phyloP scores from a whole-genome alignment of 441 rosid genomes.

The Melianthus villosus region DNA sequence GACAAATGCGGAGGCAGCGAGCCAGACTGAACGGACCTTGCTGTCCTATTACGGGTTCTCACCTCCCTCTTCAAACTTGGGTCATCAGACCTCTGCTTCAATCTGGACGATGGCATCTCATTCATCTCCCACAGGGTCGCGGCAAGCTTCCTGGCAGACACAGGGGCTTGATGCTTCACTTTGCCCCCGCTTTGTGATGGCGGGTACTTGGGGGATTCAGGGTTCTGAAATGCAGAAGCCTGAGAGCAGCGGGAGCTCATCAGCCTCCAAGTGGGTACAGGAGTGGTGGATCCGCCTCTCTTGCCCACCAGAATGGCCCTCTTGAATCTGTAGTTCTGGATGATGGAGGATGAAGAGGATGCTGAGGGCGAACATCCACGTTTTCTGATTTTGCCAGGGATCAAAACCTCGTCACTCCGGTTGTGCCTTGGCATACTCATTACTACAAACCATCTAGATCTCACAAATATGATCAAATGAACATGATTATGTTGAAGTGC shows the following conservation, averaged over 20 bases:
- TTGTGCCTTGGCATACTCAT: constrained; percentile 50
- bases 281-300: constrained; percentile 80
- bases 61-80: constrained; percentile 27
- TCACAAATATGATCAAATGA: constrained; percentile 8
- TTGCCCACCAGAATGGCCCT: constrained; percentile 72
- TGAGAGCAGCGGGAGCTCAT: constrained; percentile 52
- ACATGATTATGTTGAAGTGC: too few relatives aligned
- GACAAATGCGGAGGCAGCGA: constrained; percentile 83
- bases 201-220: constrained; percentile 38
- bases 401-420: constrained; percentile 33
- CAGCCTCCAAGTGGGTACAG: constrained; percentile 80
- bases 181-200: constrained; percentile 27
- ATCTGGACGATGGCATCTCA: constrained; percentile 69
- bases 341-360: constrained; percentile 70
- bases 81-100: constrained; percentile 23
- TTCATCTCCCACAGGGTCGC: constrained; percentile 98
- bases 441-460: constrained; percentile 16
- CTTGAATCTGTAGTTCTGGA: constrained; percentile 65
- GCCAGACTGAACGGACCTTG: constrained; percentile 56
- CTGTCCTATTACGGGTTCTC: constrained; percentile 27
- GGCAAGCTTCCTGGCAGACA: constrained; percentile 89
- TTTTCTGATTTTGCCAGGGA: constrained; percentile 74
- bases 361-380: constrained; percentile 85
- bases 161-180: constrained; percentile 37
- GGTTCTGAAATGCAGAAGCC: constrained; percentile 28